Conservation (phyloP, 179 eudicot species). For the Carnegiea gigantea region DNA sequence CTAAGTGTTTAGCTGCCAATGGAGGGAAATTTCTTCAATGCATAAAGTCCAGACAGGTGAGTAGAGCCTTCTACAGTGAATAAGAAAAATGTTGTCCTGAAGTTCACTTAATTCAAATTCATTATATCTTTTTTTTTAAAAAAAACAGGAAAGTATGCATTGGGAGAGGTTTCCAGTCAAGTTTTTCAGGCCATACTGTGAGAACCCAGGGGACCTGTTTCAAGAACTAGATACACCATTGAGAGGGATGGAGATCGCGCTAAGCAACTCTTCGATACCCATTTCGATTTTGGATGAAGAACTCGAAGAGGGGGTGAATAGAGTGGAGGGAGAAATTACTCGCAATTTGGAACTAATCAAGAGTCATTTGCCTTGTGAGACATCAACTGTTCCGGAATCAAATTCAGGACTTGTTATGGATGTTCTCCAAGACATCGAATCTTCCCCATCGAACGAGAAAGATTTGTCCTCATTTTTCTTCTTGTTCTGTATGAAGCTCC, state of each 20-base stretch:
- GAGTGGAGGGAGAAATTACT: constrained; percentile 38
- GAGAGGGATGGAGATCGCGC: constrained; percentile 73
- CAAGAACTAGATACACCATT: constrained; percentile 54
- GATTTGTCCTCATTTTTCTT: constrained; percentile 62
- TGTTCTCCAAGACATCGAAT: constrained; percentile 46
- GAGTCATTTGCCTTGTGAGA: constrained; percentile 39
- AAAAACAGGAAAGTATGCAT: constrained; percentile 60
- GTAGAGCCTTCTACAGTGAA: constrained; percentile 3
- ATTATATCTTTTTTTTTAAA: background rate
- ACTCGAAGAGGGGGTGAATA: constrained; percentile 34
- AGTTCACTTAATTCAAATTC: background rate
- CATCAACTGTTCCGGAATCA: constrained; percentile 55
- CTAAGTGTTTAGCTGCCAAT: constrained; percentile 41
- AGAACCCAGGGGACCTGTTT: constrained; percentile 51
- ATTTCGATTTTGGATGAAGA: constrained; percentile 25
- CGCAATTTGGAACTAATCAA: constrained; percentile 38
- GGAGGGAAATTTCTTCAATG: constrained; percentile 52
- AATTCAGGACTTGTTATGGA: constrained; percentile 28
- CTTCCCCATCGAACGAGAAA: constrained; percentile 30
- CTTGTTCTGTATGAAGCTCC: constrained; percentile 66
- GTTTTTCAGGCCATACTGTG: constrained; percentile 39
- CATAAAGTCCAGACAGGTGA: constrained; percentile 70
- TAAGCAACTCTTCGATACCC: constrained; percentile 37
- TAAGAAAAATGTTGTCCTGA: no score
- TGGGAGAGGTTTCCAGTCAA: constrained; percentile 63